Evolutionary conservation across 2,329 filamentous ascomycete genomes (phyloP).

Genomic region (Paracoccidioides lutzii): DNA sequence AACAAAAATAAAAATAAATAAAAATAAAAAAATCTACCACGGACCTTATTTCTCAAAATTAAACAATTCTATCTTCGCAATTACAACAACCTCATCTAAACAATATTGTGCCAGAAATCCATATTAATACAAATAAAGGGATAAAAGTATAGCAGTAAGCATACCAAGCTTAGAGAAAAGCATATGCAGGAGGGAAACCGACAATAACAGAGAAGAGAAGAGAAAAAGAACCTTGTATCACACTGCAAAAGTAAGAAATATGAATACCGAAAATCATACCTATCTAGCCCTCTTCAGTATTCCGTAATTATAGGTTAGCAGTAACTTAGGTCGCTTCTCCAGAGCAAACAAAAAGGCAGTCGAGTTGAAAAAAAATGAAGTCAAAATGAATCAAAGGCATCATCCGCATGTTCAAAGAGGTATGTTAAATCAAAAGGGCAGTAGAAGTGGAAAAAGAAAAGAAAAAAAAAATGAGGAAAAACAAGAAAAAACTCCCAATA

Average conservation of each 20-base stretch:
- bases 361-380: too few relatives aligned
- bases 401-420: not conserved
- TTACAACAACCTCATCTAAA: too few relatives aligned
- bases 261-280: not conserved
- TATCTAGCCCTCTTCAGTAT: too few relatives aligned
- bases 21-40: too few relatives aligned
- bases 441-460: not conserved
- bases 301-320: too few relatives aligned
- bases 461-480: not conserved
- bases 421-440: not conserved
- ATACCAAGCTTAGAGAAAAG: not conserved
- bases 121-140: not conserved
- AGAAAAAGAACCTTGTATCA: not conserved
- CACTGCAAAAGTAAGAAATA: constrained; percentile 10
- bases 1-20: too few relatives aligned
- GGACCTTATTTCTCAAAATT: too few relatives aligned
- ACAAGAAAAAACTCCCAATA: not conserved
- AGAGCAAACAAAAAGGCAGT: not conserved
- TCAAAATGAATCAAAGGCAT: not conserved
- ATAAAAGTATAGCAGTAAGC: not conserved
- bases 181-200: not conserved
- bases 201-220: not conserved
- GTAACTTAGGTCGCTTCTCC: too few relatives aligned
- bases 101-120: too few relatives aligned
- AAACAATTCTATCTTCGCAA: too few relatives aligned